Conservation (phyloP, 192 early-diverging fungal genomes). For the Linnemannia schmuckeri region DNA sequence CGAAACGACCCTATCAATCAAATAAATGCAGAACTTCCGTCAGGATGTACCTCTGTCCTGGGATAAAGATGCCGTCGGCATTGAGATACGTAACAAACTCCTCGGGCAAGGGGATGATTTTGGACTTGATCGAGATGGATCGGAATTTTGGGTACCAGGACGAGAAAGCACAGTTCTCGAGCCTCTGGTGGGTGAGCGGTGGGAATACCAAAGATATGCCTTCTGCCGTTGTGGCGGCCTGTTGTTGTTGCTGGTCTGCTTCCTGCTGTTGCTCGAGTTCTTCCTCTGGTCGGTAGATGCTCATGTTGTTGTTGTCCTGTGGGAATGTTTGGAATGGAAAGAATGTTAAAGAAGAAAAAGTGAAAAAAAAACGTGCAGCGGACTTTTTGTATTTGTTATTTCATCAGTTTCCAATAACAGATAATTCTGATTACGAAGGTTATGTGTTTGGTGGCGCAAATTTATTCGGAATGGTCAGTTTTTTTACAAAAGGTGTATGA, state of each 20-base stretch:
- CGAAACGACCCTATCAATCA: not conserved
- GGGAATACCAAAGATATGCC: slow-evolving; percentile 59
- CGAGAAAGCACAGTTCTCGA: slow-evolving; percentile 79
- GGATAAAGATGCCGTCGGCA: slow-evolving; percentile 89
- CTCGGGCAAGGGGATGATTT: slow-evolving; percentile 78
- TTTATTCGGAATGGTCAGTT: not conserved
- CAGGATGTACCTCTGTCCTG: slow-evolving; percentile 68
- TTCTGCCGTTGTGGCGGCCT: not conserved
- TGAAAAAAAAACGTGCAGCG: no score
- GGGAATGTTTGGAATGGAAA: not conserved
- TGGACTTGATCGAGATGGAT: slow-evolving; percentile 76
- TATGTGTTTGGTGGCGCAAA: not conserved
- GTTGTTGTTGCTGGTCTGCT: not conserved
- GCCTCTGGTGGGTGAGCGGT: slow-evolving; percentile 70
- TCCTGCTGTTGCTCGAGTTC: slow-evolving; percentile 15
- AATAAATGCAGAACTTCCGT: not conserved
- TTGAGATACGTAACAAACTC: slow-evolving; percentile 89
- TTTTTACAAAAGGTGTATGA: not conserved
- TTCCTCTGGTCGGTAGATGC: slow-evolving; percentile 38
- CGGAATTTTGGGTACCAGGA: slow-evolving; percentile 84
- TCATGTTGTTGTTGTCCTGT: slow-evolving; percentile 9
- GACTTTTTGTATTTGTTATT: not conserved
- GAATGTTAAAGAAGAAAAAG: not conserved
- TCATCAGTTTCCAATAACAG: not conserved
- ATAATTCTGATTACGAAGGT: not conserved